A percentile compares a stretch with the other conserved stretches of the same genome.
Conservation (phyloP, 345 rosid genomes). For the Boechera divaricarpa region DNA sequence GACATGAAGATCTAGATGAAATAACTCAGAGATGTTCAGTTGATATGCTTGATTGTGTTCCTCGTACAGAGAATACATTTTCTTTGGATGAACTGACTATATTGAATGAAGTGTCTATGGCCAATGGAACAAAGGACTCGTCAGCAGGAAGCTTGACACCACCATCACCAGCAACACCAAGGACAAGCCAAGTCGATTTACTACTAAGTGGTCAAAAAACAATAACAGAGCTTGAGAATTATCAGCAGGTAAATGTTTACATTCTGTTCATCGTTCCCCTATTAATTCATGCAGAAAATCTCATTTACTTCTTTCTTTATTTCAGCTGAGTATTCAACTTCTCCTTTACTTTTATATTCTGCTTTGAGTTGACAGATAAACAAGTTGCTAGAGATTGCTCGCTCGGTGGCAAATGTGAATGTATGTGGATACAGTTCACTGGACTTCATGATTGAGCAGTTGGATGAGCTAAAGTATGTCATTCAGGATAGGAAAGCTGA, state of each 20-base stretch:
- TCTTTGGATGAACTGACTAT: constrained; percentile 56
- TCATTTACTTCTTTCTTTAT: constrained; percentile 6
- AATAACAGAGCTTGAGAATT: constrained; percentile 80
- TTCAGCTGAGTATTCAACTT: constrained; percentile 15
- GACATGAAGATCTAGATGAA: constrained; percentile 57
- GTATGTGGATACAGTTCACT: constrained; percentile 67
- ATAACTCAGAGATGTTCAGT: constrained; percentile 57
- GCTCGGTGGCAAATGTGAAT: constrained; percentile 74
- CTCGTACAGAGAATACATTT: constrained; percentile 60
- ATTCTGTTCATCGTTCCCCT: neutral
- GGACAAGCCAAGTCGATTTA: constrained; percentile 80
- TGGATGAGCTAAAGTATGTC: constrained; percentile 85
- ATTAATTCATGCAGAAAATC: constrained; percentile 3
- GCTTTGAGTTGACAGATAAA: constrained; percentile 60
- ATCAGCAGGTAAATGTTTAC: constrained; percentile 67
- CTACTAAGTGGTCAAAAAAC: constrained; percentile 73
- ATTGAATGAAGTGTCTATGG: constrained; percentile 52
- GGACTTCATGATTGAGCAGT: constrained; percentile 75
- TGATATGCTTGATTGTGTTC: constrained; percentile 65
- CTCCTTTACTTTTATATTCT: constrained; percentile 14
- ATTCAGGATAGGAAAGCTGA: constrained; percentile 96
- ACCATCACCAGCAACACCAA: constrained; percentile 78
- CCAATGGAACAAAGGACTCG: constrained; percentile 58
- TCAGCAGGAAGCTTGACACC: constrained; percentile 94
- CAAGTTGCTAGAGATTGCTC: constrained; percentile 80